Evolutionary conservation across 495 filamentous ascomycete genomes (phyloP).

Genomic region (Podospora pseudocomata): DNA sequence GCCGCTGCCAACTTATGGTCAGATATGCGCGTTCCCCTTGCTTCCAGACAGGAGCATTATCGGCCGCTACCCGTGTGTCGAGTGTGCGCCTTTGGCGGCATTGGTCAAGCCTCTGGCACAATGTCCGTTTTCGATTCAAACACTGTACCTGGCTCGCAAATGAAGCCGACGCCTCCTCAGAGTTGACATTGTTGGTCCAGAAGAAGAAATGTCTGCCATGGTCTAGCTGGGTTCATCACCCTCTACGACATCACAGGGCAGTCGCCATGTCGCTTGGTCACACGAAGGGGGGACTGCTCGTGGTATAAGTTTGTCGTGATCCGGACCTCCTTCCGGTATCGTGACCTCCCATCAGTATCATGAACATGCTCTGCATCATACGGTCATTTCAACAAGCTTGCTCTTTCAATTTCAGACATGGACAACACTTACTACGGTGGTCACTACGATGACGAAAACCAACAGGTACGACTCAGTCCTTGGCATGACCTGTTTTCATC

Average conservation of each 20-base stretch:
- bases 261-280: not conserved
- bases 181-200: not conserved
- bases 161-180: not conserved
- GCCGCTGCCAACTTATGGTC: constrained; percentile 1
- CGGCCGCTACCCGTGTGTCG: constrained; percentile 4
- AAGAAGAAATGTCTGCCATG: not conserved
- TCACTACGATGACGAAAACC: not conserved
- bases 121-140: not conserved
- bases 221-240: not conserved
- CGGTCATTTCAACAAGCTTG: not conserved
- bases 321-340: not conserved
- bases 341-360: not conserved
- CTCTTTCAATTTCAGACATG: not conserved
- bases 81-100: not conserved
- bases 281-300: not conserved
- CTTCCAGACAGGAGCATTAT: not conserved
- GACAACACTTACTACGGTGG: not conserved
- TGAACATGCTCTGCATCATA: not conserved
- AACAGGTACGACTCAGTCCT: not conserved
- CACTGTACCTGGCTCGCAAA: not conserved
- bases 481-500: not conserved
- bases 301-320: not conserved
- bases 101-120: not conserved
- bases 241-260: not conserved
- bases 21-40: constrained; percentile 7